phyloP scores from a whole-genome alignment of 345 rosid species.

The Eucalyptus cloeziana region DNA sequence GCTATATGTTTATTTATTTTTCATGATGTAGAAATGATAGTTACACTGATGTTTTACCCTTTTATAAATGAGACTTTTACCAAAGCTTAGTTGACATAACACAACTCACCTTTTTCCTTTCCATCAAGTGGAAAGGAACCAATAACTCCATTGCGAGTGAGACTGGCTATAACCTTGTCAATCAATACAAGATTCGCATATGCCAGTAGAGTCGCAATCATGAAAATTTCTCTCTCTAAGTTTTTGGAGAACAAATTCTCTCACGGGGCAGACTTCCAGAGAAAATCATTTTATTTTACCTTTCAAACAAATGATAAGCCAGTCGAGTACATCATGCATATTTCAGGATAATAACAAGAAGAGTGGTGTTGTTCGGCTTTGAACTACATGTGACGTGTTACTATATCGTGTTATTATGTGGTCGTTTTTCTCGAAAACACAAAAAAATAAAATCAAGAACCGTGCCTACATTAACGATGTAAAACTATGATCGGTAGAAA shows the following conservation, averaged over 20 bases:
- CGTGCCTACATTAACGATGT: background rate
- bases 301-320: background rate
- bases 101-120: background rate
- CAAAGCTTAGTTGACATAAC: background rate
- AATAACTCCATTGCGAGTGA: background rate
- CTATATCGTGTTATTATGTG: background rate
- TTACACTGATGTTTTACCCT: background rate
- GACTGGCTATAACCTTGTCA: background rate
- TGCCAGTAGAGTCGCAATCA: background rate
- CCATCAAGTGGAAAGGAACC: background rate
- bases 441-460: background rate
- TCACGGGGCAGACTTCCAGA: background rate
- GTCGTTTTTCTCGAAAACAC: background rate
- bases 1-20: background rate
- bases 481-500: background rate
- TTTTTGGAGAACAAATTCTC: background rate
- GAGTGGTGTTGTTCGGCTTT: background rate
- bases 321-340: background rate
- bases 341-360: background rate
- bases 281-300: background rate
- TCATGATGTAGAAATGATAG: background rate
- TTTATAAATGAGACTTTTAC: background rate
- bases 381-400: background rate
- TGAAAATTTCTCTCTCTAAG: background rate
- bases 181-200: background rate